Evolutionary conservation across 257 asterid genomes (phyloP).

Genomic region (Nemophila menziesii): DNA sequence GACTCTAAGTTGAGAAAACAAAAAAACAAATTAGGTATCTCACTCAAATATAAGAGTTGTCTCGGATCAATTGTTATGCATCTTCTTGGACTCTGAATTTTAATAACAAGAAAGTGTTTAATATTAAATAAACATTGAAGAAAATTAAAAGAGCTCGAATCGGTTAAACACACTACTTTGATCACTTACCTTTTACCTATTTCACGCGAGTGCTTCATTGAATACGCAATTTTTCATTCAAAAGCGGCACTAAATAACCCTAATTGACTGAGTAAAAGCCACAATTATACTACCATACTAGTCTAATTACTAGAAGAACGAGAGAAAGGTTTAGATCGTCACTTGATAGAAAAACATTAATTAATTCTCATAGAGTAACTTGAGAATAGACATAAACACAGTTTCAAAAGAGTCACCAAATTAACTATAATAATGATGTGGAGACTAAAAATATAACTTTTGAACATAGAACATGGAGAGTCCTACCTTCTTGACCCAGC

Average conservation of each 20-base stretch:
- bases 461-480: conserved; percentile 2
- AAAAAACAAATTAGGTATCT: conserved; percentile 1
- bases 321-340: not conserved
- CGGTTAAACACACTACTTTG: too few relatives aligned
- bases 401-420: not conserved
- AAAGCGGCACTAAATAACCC: too few relatives aligned
- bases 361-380: not conserved
- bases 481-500: conserved; percentile 64
- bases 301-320: not conserved
- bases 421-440: not conserved
- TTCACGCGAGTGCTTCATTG: too few relatives aligned
- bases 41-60: too few relatives aligned
- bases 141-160: too few relatives aligned
- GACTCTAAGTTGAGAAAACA: conserved; percentile 38
- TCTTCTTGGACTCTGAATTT: too few relatives aligned
- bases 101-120: too few relatives aligned
- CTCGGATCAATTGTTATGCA: too few relatives aligned
- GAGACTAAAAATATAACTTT: not conserved
- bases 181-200: too few relatives aligned
- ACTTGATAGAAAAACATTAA: not conserved
- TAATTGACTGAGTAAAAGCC: too few relatives aligned
- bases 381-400: not conserved
- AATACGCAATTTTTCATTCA: too few relatives aligned
- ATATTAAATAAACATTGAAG: too few relatives aligned
- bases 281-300: not conserved